These are phyloP conservation scores for Capsella rubella DNA, from an alignment of 441 rosid genomes.

Conservation along the genomic window DNA sequence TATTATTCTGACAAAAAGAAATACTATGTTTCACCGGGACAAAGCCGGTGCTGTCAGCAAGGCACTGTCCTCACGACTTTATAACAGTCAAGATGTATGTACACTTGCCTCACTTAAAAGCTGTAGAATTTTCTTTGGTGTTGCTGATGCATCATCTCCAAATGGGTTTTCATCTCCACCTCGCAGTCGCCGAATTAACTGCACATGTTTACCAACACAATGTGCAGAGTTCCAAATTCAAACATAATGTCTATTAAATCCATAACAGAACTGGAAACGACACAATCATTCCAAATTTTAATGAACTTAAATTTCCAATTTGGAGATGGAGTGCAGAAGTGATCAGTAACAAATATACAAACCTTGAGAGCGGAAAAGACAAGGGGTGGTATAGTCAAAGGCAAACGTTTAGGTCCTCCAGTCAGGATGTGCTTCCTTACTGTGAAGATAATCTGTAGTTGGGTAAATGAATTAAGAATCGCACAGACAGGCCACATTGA, in stretches of 20 bases:
- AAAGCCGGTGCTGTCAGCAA: constrained; percentile 18
- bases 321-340: constrained; percentile 23
- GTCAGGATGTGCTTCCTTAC: constrained; percentile 82
- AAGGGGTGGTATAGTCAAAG: constrained; percentile 89
- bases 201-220: constrained; percentile 23
- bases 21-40: constrained; percentile 21
- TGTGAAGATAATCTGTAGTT: constrained; percentile 45
- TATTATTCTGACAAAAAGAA: constrained; percentile 25
- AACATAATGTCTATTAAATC: constrained; percentile 16
- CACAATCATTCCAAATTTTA: constrained; percentile 14
- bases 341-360: constrained; percentile 41
- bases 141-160: constrained; percentile 78
- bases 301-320: constrained; percentile 14
- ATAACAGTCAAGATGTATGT: constrained; percentile 31
- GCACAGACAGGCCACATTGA: constrained; percentile 7
- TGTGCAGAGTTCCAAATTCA: constrained; percentile 4
- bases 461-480: constrained; percentile 35
- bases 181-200: constrained; percentile 82
- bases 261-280: constrained; percentile 3
- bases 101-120: constrained; percentile 79
- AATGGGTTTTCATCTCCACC: constrained; percentile 97
- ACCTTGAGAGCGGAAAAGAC: constrained; percentile 93
- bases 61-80: constrained; percentile 20
- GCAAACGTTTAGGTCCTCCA: constrained; percentile 89
- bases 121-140: constrained; percentile 87